Base-by-base conservation (phyloP, 805 yeast species). In the Kodamaea lidongshanica region DNA sequence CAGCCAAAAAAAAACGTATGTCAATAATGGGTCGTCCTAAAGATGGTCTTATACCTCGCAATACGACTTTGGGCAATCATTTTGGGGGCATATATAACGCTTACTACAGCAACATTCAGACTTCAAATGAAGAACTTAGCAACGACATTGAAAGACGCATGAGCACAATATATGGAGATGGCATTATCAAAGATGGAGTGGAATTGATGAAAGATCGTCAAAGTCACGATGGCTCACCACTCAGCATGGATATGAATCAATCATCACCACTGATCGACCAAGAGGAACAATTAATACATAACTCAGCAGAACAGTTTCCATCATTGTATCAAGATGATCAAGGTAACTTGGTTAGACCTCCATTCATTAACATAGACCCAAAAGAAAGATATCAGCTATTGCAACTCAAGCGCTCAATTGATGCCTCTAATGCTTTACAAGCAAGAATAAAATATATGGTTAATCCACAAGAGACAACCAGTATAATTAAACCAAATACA, bases 361-460 rank as follows among this genome's bases (percentile, higher is more conserved):
- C 70, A 5, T 61, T 65, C 39, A 64, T 65, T 23, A 61, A 60
- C 26, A 48, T 63, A 26, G 69, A 62, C 34, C 70, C 70, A 1
- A 37, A 58, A 19, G 70, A 65, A 38, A 44, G 70, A 16, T 59
- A 65, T 36, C 62, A 61, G 9, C 47, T 65, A 33, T 41, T 64
- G 17, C 67, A 61, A 38, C 40, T 63, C 27, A 65, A 64, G 32
- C 48, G 50, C 37, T 50, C 65, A 3, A 44, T 63, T 7, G 61
- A 63, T 34, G 57, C 60, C 4, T 50, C 65, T 0, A 56, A 56
- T 23, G 44, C 50, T 5, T 40, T 62, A 22, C 59, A 60, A 30
- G 38, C 44, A 16, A 41, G 56, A 33, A 45, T 61, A 25, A 62
- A 56, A 41, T 61, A 61, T 28, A 62, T 56, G 63, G 48, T 59